A percentile compares a stretch with the other conserved stretches of the same genome.
Evolutionary conservation across 805 yeast genomes (phyloP).

Genomic region (Kuraishia molischiana): DNA sequence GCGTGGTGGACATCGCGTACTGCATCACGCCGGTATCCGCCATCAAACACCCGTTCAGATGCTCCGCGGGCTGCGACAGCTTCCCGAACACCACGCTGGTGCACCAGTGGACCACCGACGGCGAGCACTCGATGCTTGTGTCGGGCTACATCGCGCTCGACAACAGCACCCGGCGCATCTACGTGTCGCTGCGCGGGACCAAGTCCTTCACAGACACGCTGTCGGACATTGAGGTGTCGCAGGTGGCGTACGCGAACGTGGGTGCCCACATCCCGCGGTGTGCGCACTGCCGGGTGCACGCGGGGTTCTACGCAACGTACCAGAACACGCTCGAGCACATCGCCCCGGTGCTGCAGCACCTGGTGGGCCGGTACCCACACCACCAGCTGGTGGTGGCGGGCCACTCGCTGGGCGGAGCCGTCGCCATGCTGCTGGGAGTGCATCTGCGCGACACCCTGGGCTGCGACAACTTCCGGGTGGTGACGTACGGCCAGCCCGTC

Average conservation of each 20-base stretch:
- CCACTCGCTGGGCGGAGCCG: conserved; percentile 30
- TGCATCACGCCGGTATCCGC: conserved; percentile 23
- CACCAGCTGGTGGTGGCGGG: conserved; percentile 7
- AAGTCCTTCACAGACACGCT: conserved; percentile 28
- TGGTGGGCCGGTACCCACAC: conserved; percentile 12
- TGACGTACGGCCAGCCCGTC: conserved; percentile 36
- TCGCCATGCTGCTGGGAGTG: conserved; percentile 25
- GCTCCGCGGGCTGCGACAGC: conserved; percentile 24
- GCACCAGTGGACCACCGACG: conserved; percentile 30
- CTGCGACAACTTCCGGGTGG: conserved; percentile 16
- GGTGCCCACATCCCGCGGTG: conserved; percentile 15
- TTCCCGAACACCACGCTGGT: conserved; percentile 28
- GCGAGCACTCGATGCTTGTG: conserved; percentile 9
- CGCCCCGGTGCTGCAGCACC: conserved; percentile 13
- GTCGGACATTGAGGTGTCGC: conserved; percentile 28
- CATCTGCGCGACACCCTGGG: conserved; percentile 26
- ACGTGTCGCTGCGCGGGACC: conserved; percentile 31
- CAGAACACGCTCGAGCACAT: conserved; percentile 18
- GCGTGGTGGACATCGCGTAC: conserved; percentile 31
- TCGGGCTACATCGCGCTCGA: conserved; percentile 9
- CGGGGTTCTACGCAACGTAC: conserved; percentile 25
- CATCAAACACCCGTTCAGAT: conserved; percentile 27
- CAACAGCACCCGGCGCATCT: conserved; percentile 8
- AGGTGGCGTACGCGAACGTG: conserved; percentile 19
- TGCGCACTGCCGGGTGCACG: conserved; percentile 26